Percentiles rank a stretch among this genome's conserved stretches.
Conservation (phyloP, 2,329 filamentous ascomycete genomes). For the Xylaria arbuscula region DNA sequence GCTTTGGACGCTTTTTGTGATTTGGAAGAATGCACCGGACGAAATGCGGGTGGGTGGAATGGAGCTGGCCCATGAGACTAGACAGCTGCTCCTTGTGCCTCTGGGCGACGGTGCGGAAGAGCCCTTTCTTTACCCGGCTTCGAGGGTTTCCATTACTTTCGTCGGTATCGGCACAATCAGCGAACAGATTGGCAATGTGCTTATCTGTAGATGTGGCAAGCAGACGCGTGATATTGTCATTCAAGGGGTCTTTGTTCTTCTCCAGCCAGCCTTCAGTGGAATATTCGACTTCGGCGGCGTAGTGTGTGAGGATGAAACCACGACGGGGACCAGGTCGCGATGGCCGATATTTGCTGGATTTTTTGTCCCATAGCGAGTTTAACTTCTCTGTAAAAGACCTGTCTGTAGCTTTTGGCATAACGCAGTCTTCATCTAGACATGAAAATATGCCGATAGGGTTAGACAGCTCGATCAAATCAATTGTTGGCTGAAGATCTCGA, state of each 20-base stretch:
- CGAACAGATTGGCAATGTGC: slow-evolving; percentile 86
- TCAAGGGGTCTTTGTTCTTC: slow-evolving; percentile 98
- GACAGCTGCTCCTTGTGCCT: slow-evolving; percentile 98
- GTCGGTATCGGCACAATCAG: slow-evolving; percentile 85
- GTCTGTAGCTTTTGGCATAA: slow-evolving; percentile 99
- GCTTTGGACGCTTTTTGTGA: slow-evolving; percentile 96
- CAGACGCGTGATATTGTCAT: slow-evolving; percentile 94
- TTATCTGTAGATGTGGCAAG: slow-evolving; percentile 83
- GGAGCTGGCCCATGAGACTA: slow-evolving; percentile 92
- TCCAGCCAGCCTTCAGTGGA: slow-evolving; percentile 94
- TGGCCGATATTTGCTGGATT: slow-evolving; percentile 90
- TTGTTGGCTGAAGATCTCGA: slow-evolving; percentile 94
- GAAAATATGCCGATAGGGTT: slow-evolving; percentile 99
- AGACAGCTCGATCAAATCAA: slow-evolving; percentile 93
- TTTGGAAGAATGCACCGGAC: slow-evolving; percentile 98
- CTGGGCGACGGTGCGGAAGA: slow-evolving; percentile 96
- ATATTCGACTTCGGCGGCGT: slow-evolving; percentile 97
- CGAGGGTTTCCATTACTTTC: slow-evolving; percentile 75
- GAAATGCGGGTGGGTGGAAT: slow-evolving; percentile 97
- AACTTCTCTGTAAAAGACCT: slow-evolving; percentile 97
- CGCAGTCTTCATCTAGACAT: slow-evolving; percentile 95
- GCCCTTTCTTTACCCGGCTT: slow-evolving; percentile 93
- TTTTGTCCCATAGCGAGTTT: slow-evolving; percentile 96
- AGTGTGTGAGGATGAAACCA: slow-evolving; percentile 96
- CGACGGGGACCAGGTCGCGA: slow-evolving; percentile 79